A percentile compares a stretch with the other conserved stretches of the same genome.
Conservation (phyloP, 352 stramenopile species). For the Phytophthora capsici region DNA sequence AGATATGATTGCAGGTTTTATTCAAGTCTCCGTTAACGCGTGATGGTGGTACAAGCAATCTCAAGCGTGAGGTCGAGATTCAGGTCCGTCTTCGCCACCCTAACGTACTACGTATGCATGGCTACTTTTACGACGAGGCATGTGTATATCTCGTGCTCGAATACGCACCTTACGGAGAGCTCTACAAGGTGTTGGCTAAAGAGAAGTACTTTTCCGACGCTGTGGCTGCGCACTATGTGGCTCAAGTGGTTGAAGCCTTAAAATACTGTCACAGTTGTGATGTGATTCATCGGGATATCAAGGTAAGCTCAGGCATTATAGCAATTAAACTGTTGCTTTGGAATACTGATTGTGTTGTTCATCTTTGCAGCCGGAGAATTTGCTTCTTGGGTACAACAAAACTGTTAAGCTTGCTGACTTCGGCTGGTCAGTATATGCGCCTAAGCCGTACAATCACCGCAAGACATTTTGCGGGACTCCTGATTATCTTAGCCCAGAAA, state of each 20-base stretch:
- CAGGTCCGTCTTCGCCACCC: slow-evolving; percentile 78
- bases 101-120: slow-evolving; percentile 77
- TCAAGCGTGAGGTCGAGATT: slow-evolving; percentile 88
- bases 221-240: slow-evolving; percentile 68
- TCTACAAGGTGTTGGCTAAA: slow-evolving; percentile 80
- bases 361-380: slow-evolving; percentile 74
- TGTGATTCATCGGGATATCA: slow-evolving; percentile 91
- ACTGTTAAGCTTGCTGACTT: slow-evolving; percentile 90
- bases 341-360: slow-evolving; percentile 2
- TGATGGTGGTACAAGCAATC: slow-evolving; percentile 59
- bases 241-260: slow-evolving; percentile 80
- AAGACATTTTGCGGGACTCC: slow-evolving; percentile 87
- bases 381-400: slow-evolving; percentile 77
- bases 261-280: slow-evolving; percentile 78
- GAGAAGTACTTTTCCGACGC: slow-evolving; percentile 61
- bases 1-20: slow-evolving; percentile 60
- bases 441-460: slow-evolving; percentile 59
- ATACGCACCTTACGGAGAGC: slow-evolving; percentile 79
- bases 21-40: slow-evolving; percentile 70
- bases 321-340: neutral
- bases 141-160: slow-evolving; percentile 88
- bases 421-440: slow-evolving; percentile 84
- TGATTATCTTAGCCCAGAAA: slow-evolving; percentile 88
- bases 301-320: slow-evolving; percentile 48
- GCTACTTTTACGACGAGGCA: slow-evolving; percentile 89